phyloP scores from a whole-genome alignment of 1,139 yeast genomes.

The Hyphopichia fennica region DNA sequence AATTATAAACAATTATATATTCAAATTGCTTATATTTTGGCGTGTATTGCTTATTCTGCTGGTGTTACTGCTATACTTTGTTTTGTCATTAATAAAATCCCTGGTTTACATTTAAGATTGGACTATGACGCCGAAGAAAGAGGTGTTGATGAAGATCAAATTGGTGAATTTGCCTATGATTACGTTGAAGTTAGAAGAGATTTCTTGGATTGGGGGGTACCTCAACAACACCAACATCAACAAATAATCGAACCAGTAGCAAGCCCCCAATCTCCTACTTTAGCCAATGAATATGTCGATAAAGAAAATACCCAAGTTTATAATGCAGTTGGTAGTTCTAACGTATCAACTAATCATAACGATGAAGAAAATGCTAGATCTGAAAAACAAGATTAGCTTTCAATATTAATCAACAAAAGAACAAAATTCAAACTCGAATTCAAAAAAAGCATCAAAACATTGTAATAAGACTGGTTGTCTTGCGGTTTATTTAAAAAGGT shows the following conservation, averaged over 20 bases:
- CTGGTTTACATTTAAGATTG: constrained; percentile 79
- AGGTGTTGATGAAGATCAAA: constrained; percentile 96
- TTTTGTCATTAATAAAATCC: constrained; percentile 70
- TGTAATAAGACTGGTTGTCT: not conserved
- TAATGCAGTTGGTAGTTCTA: constrained; percentile 3
- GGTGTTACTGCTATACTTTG: constrained; percentile 80
- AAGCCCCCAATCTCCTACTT: not conserved
- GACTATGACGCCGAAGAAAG: constrained; percentile 81
- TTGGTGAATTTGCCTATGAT: constrained; percentile 97
- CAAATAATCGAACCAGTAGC: not conserved
- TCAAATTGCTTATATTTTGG: constrained; percentile 80
- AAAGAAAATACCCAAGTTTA: constrained; percentile 1
- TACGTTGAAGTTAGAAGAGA: constrained; percentile 96
- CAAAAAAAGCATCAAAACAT: too few relatives aligned
- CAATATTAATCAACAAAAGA: not conserved
- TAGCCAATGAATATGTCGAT: not conserved
- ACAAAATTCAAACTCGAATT: not conserved
- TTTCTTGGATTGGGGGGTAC: constrained; percentile 65
- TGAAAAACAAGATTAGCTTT: not conserved
- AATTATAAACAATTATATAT: constrained; percentile 90
- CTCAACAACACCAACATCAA: not conserved
- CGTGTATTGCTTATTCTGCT: constrained; percentile 72
- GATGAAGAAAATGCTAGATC: not conserved
- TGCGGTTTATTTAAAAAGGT: not conserved
- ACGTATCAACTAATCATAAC: constrained; percentile 2